Evolutionary conservation across 2,329 filamentous ascomycete genomes (phyloP).

Genomic region (Sporothrix curviconia): DNA sequence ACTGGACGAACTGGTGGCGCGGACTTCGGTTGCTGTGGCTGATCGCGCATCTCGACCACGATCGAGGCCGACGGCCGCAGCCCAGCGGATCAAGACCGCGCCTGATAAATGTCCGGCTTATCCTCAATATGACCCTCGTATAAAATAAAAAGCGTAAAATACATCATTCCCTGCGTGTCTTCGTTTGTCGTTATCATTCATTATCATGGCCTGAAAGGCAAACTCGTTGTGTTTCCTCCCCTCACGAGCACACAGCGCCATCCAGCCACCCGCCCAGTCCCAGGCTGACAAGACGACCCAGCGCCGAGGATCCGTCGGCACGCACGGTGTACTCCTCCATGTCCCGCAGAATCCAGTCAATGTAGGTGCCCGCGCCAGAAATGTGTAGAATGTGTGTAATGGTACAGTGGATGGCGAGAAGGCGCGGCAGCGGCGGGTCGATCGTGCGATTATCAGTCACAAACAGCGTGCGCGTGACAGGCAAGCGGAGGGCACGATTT

Average conservation of each 20-base stretch:
- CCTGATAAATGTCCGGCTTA: too few relatives aligned
- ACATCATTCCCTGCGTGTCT: too few relatives aligned
- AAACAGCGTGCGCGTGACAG: constrained; percentile 4
- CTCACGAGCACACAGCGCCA: not conserved
- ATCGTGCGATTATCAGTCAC: not conserved
- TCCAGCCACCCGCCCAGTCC: not conserved
- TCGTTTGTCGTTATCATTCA: too few relatives aligned
- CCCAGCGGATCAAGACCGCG: too few relatives aligned
- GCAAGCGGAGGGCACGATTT: not conserved
- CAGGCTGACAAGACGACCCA: constrained; percentile 1
- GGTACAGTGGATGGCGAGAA: constrained; percentile 8
- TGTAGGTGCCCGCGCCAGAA: constrained; percentile 7
- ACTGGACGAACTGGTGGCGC: not conserved
- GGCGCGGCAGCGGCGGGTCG: constrained; percentile 9
- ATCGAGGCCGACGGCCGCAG: too few relatives aligned
- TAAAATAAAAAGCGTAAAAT: too few relatives aligned
- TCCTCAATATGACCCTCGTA: too few relatives aligned
- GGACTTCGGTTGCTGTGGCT: too few relatives aligned
- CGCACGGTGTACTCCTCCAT: not conserved
- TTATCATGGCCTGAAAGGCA: too few relatives aligned
- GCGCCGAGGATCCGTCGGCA: constrained; percentile 1
- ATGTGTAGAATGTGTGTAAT: constrained; percentile 12
- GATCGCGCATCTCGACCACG: too few relatives aligned
- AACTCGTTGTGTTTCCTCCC: too few relatives aligned
- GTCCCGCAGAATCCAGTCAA: constrained; percentile 5